Base-by-base conservation (phyloP, 2,329 filamentous ascomycete genomes). In the Fusarium buxicola region DNA sequence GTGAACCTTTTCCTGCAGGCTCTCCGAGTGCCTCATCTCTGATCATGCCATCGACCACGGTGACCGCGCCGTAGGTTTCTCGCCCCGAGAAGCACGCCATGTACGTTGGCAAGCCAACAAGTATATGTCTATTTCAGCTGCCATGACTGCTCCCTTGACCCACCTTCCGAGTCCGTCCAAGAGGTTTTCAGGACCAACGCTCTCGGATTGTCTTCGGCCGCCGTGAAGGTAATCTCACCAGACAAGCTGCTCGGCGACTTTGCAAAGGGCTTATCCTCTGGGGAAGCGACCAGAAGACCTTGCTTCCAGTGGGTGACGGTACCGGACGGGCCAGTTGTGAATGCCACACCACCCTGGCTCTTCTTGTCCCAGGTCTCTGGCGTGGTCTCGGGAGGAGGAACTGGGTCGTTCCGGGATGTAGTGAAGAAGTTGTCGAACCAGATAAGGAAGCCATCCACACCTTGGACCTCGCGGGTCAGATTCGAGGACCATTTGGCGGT, bases 361-460 rank as follows among this genome's bases (percentile, higher is more conserved):
- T 82, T 79, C 63, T 85, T 83, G 6, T 75, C 77, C 86, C 90
- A 93, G 5, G 84, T 81, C 52, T 87, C 81, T 0, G 88, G 86
- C 46, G 86, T 85, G n/a, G 80, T 80, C 58, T 83, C 76, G 27
- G 82, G 77, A 8, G 80, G 63, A 8, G 82, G 80, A 41, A 86
- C 78, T 18, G 81, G 77, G 27, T 82, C 78, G 31, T 82, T 78
- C 31, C 83, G 79, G 0, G 85, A 84, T 9, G 88, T 86, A 65
- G 90, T 86, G 77, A 97, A 97, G 81, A 95, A 95, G 21, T 90
- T 94, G 75, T 98, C 94, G 74, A 97, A 97, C 92, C 94, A 97
- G 67, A 97, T 85, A 12, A 92, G 83, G 75, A 93, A 96, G 5
- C 92, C 94, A 72, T 97, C 92, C n/a, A 97, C 79, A 2, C 82